Evolutionary conservation across 345 rosid genomes (phyloP), one percentile per base, ranked within the genome.

Genomic region (Salix caprea): DNA sequence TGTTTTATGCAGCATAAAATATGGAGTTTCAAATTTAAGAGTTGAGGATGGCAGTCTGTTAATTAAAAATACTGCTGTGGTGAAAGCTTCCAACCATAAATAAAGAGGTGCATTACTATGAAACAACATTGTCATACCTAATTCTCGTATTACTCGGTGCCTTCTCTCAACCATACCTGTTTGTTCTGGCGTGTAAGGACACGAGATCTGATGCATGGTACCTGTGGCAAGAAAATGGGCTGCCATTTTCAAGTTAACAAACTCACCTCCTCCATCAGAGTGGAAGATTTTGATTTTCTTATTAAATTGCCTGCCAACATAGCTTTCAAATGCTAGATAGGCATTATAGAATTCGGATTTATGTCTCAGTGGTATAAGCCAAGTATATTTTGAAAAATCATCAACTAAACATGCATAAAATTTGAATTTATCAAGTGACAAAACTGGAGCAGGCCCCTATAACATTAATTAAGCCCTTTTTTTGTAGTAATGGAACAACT

Each of bases 41-140:
- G 60, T 1, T 23, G 4, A n/a, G 1, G 40, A 48, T 13, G 73
- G 61, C 11, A 70, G 2, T 1, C 39, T 21, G 46, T 70, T 70
- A 11, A 70, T 11, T 5, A 70, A 21, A 70, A 24, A 48, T 28
- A 46, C 15, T 44, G 60, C 23, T n/a, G 46, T 70, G 26, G 5
- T 9, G 12, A 44, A 70, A 1, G 37, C 58, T 23, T 44, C 73
- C 7, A 70, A 5, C 73, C 40, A 70, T 10, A 70, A 70, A 10
- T n/a, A 44, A 14, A 48, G 15, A 70, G 60, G 73, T 1, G 60
- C 23, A 44, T 4, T 19, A 4, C 23, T 7, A 40, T 69, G 32
- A 69, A 69, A 69, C 1, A 69, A 19, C 72, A 69, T 69, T 2
- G 56, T 44, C 58, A 70, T 46, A 48, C 73, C 61, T 46, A 70